Evolutionary conservation across 2,329 filamentous ascomycete genomes (phyloP), one percentile per base, ranked within the genome.

Genomic region (Alternaria postmessia): DNA sequence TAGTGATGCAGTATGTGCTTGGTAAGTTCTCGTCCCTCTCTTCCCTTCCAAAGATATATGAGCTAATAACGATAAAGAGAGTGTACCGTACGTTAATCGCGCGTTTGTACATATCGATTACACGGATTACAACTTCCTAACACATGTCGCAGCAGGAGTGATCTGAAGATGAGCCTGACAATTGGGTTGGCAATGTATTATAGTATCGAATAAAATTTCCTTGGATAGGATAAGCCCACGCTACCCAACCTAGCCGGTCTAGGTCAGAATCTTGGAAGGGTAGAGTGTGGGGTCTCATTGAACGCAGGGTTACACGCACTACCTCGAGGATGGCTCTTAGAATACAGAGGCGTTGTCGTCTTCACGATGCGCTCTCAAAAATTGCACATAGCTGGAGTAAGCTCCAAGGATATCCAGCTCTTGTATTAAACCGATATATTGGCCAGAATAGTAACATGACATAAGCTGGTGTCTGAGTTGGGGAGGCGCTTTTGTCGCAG

Each of bases 1-100:
- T 26, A 26, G 24, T 26, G 24, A 26, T 96, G 78, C 91, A 93
- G 71, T 94, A 95, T 79, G 92, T 95, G 62, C 83, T 95, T 34
- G 92, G 74, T 75, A 68, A 67, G 73, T 72, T 28, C 4, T 39
- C 3, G 5, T 20, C 1, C 9, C 26, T 26, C 12, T 26, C 39
- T 30, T 8, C 8, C 7, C 4, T 7, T n/a, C 4, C 1, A 8
- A 5, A 1, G 12, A 24, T 5, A n/a, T 3, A 12, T n/a, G 3
- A n/a, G 20, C 65, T 74, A 63, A 75, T 38, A 11, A 0, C 0
- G 0, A 5, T 20, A 12, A 52, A 76, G 75, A 95, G 80, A 92
- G 90, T 59, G 90, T 95, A 41, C 91, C 92, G 24, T 90, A 89
- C 66, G 92, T 95, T 11, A 83, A 85, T 67, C 76, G 83, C 5